phyloP scores from a whole-genome alignment of 306 rosid species.

The Acacia crassicarpa region DNA sequence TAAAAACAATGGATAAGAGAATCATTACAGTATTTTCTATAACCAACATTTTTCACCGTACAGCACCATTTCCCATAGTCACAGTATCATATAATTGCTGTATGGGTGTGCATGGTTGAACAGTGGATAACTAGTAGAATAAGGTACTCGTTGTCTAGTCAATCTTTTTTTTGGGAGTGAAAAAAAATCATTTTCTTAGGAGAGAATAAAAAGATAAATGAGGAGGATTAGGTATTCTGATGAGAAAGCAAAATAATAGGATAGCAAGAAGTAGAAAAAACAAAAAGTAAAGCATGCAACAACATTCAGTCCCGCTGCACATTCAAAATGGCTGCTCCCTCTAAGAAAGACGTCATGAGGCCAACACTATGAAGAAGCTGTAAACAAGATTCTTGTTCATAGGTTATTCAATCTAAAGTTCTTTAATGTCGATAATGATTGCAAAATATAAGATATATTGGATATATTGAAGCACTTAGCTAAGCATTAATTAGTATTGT shows the following conservation, averaged over 20 bases:
- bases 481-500: background rate
- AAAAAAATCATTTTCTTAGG: background rate
- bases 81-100: background rate
- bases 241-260: background rate
- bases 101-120: background rate
- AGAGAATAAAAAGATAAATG: background rate
- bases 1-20: background rate
- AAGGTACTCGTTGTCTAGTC: background rate
- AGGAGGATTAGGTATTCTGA: background rate
- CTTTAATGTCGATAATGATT: background rate
- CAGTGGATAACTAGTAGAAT: background rate
- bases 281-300: background rate
- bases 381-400: background rate
- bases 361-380: background rate
- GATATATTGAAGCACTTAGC: background rate
- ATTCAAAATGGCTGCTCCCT: background rate
- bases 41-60: slow-evolving; percentile 22
- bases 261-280: background rate
- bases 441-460: background rate
- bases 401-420: background rate
- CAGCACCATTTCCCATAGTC: background rate
- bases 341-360: background rate
- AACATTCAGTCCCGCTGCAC: background rate
- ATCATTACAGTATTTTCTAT: background rate
- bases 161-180: background rate